Conservation (phyloP, 2,329 filamentous ascomycete species). For the Chaetomium strumarium region DNA sequence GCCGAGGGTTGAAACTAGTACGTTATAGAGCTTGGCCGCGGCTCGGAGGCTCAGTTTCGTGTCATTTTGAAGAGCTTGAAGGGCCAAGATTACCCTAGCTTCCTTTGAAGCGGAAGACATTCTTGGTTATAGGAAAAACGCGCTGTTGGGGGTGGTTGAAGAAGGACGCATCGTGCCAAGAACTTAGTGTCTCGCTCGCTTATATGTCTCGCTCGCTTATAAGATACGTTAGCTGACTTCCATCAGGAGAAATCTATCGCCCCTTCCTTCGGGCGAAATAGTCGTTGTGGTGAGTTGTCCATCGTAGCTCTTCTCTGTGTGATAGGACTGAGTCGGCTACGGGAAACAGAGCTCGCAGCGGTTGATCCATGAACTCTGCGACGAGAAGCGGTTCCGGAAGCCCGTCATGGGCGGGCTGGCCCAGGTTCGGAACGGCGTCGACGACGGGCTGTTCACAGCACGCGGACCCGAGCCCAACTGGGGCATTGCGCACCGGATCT, state of each 20-base stretch:
- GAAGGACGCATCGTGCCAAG: no score
- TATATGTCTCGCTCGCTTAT: no score
- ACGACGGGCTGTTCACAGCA: constrained; percentile 62
- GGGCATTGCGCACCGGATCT: constrained; percentile 59
- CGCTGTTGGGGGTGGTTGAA: no score
- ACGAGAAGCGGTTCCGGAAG: constrained; percentile 62
- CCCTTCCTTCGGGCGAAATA: constrained; percentile 37
- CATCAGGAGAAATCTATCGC: constrained; percentile 51
- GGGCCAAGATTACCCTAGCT: no score
- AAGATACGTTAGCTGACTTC: no score
- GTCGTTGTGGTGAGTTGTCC: constrained; percentile 16
- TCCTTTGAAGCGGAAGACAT: no score
- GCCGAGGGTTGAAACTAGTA: no score
- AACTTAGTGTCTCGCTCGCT: no score
- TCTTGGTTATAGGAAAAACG: no score
- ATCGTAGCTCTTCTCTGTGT: background rate
- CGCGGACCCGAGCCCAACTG: constrained; percentile 51
- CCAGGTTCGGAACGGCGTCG: constrained; percentile 53
- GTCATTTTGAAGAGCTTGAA: no score
- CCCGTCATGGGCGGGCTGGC: constrained; percentile 43
- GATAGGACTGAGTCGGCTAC: background rate
- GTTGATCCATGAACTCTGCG: constrained; percentile 57
- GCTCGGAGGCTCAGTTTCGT: no score
- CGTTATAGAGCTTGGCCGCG: no score
- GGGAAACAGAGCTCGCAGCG: constrained; percentile 32